Evolutionary conservation across 208 protist genomes (phyloP).

Genomic region (Trypanosoma theileri): DNA sequence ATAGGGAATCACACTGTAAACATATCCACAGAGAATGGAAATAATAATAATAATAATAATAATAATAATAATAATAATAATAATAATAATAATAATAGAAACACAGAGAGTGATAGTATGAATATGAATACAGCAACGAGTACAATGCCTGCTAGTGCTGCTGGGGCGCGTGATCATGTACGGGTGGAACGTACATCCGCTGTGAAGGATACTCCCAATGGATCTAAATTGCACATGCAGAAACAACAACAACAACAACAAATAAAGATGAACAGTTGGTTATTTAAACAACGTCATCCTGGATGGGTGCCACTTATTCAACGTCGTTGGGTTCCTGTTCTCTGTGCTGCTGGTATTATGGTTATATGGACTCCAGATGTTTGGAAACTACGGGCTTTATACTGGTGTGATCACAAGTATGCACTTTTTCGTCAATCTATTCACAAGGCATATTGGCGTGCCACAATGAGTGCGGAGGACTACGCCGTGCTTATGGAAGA

Average conservation of each 20-base stretch:
- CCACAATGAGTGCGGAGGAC: constrained; percentile 68
- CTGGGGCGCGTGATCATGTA: constrained; percentile 30
- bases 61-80: constrained; percentile 1
- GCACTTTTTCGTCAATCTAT: constrained; percentile 52
- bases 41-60: background rate
- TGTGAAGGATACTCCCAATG: background rate
- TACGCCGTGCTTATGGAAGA: constrained; percentile 56
- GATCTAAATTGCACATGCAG: background rate
- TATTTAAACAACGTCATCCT: constrained; percentile 72
- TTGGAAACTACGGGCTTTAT: constrained; percentile 81
- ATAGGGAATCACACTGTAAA: too few species aligned
- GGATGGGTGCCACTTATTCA: constrained; percentile 82
- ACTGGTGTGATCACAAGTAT: constrained; percentile 74
- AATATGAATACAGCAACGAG: constrained; percentile 8
- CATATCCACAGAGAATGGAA: background rate
- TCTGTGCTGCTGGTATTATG: constrained; percentile 39
- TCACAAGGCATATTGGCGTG: constrained; percentile 78
- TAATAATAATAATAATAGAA: background rate
- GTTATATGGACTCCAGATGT: constrained; percentile 81
- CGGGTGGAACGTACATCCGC: constrained; percentile 67
- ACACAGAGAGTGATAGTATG: background rate
- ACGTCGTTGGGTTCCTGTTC: constrained; percentile 81
- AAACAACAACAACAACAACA: background rate
- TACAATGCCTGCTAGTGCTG: constrained; percentile 8
- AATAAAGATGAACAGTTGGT: constrained; percentile 61